Evolutionary conservation across 2,329 filamentous ascomycete genomes (phyloP).

Genomic region (Dichotomopilus funicola): DNA sequence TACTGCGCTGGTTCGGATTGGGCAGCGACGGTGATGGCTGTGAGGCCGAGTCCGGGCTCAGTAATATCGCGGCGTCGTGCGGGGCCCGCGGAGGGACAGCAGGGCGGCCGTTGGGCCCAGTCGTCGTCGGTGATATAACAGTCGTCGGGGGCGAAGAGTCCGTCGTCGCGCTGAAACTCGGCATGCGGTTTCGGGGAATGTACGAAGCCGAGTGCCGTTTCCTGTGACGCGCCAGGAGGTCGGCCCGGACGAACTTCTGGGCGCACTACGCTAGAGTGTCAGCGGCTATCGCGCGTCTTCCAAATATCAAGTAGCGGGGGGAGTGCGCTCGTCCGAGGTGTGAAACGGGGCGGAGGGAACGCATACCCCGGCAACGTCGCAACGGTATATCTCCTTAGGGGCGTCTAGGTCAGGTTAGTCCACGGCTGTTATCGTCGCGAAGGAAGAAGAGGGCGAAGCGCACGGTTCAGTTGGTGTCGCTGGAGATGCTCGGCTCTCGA

Average conservation of each 20-base stretch:
- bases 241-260: slow-evolving; percentile 71
- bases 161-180: slow-evolving; percentile 39
- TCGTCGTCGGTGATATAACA: slow-evolving; percentile 18
- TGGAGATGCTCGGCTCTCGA: slow-evolving; percentile 76
- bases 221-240: slow-evolving; percentile 63
- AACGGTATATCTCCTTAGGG: slow-evolving; percentile 72
- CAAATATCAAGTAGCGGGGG: background rate
- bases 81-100: slow-evolving; percentile 31
- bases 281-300: background rate
- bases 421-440: slow-evolving; percentile 13
- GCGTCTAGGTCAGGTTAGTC: slow-evolving; percentile 47
- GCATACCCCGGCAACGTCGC: slow-evolving; percentile 57
- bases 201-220: slow-evolving; percentile 56
- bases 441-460: slow-evolving; percentile 28
- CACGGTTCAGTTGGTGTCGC: slow-evolving; percentile 76
- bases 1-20: slow-evolving; percentile 17
- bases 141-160: slow-evolving; percentile 19
- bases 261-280: slow-evolving; percentile 43
- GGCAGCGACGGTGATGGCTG: slow-evolving; percentile 25
- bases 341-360: background rate
- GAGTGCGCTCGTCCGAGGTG: background rate
- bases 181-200: slow-evolving; percentile 44
- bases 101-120: slow-evolving; percentile 22
- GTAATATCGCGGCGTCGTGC: slow-evolving; percentile 41
- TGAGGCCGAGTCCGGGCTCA: slow-evolving; percentile 36